Percentiles rank a stretch among this genome's conserved stretches.
Evolutionary conservation across 1,284 basidiomycete genomes (phyloP).

Genomic region (Ustilago esculenta): DNA sequence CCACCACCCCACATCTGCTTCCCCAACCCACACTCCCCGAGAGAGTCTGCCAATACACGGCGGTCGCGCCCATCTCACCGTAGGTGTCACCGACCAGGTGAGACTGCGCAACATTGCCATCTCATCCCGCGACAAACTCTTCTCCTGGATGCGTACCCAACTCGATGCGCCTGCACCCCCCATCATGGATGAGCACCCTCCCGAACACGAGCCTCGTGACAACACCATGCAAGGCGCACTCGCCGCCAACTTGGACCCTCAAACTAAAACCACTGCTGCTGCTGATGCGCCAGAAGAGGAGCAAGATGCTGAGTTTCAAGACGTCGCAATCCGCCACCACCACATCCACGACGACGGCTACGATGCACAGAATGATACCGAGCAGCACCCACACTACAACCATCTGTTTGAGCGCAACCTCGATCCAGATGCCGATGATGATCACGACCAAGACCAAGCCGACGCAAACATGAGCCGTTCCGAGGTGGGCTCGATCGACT

Average conservation of each 20-base stretch:
- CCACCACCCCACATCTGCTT: background rate
- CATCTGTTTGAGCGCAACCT: conserved; percentile 47
- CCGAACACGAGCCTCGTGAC: conserved; percentile 24
- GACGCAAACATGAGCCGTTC: conserved; percentile 34
- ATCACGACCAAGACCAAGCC: conserved; percentile 21
- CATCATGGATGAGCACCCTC: conserved; percentile 33
- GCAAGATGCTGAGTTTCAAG: conserved; percentile 33
- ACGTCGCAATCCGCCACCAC: conserved; percentile 16
- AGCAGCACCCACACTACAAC: conserved; percentile 41
- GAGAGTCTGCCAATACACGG: conserved; percentile 48
- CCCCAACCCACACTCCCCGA: background rate
- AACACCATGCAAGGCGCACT: conserved; percentile 31
- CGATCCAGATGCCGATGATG: conserved; percentile 43
- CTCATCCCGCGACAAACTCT: conserved; percentile 54
- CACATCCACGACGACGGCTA: conserved; percentile 13
- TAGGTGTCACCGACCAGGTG: conserved; percentile 54
- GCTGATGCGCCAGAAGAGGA: conserved; percentile 1
- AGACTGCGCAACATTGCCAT: conserved; percentile 58
- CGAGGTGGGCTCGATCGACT: conserved; percentile 36
- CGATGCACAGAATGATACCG: conserved; percentile 21
- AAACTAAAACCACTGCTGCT: too few relatives aligned
- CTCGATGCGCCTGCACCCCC: conserved; percentile 53
- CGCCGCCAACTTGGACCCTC: conserved; percentile 1
- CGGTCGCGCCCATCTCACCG: conserved; percentile 38
- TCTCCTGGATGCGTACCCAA: conserved; percentile 59